A percentile compares a stretch with the other conserved stretches of the same genome.
These are phyloP conservation scores for Imleria badia DNA, from an alignment of 768 basidiomycete genomes.

Conservation along the genomic window DNA sequence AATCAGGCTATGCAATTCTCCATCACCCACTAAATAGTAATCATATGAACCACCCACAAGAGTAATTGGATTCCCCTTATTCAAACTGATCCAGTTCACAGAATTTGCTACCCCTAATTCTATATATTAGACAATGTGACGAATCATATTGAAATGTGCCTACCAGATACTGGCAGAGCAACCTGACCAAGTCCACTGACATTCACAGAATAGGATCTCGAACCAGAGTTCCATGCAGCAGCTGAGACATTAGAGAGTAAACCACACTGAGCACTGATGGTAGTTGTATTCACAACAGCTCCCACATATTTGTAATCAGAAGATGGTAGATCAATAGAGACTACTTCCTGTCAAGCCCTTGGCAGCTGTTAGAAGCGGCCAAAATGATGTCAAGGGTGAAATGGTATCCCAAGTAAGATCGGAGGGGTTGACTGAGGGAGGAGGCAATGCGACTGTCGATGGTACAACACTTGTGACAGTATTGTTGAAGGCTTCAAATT, in stretches of 20 bases:
- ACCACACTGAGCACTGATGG: slow-evolving; percentile 15
- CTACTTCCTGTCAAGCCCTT: slow-evolving; percentile 10
- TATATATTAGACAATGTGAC: too few species aligned
- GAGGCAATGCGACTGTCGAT: not conserved
- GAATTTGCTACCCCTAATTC: too few species aligned
- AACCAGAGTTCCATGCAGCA: not conserved
- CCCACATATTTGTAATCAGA: not conserved
- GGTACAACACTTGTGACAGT: not conserved
- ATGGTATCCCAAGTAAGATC: not conserved
- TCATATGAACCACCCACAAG: too few species aligned
- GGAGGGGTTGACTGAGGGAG: not conserved
- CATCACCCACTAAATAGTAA: too few species aligned
- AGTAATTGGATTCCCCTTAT: too few species aligned
- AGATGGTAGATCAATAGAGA: slow-evolving; percentile 20
- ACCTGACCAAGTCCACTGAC: slow-evolving; percentile 7
- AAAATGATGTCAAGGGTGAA: not conserved
- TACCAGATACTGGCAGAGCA: too few species aligned
- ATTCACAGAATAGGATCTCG: not conserved
- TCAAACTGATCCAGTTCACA: too few species aligned
- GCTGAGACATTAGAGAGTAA: slow-evolving; percentile 6
- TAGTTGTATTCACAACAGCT: slow-evolving; percentile 18
- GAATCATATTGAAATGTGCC: too few species aligned
- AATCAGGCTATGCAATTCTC: too few species aligned
- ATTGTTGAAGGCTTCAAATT: slow-evolving; percentile 16
- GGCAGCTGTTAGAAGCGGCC: slow-evolving; percentile 2